Evolutionary conservation across 1,139 yeast species (phyloP), one percentile per base, ranked within the genome.

Genomic region (Lodderomyces margitis): DNA sequence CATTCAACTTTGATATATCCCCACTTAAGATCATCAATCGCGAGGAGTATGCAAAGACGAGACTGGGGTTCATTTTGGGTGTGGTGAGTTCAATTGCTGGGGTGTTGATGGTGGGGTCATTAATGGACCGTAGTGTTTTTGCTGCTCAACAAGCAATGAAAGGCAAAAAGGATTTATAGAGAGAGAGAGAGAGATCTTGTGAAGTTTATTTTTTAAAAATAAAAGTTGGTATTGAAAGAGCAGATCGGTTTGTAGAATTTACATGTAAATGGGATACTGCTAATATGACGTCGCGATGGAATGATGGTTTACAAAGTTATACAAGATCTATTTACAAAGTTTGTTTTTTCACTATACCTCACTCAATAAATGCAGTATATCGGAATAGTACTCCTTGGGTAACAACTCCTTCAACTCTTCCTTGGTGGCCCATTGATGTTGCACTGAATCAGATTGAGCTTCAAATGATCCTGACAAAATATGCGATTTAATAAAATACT

Each of bases 31-130:
- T 92, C 39, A 87, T 91, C 55, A 89, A 91, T 64, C 75, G 80
- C 41, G 95, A 92, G 60, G 82, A 80, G 50, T 85, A 82, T 52
- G 78, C 81, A 31, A 85, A 82, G 60, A 75, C 94, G 1, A 84
- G 95, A 81, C 86, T 95, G 21, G 87, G 92, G 3, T 91, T 92
- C 58, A 61, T 91, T 32, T 73, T 92, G 50, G 91, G 95, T 31
- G 87, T 87, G 36, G 78, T 92, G 52, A 84, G 96, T 47, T 87
- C 95, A 9, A 76, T 91, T 36, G 98, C 98, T 8, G 98, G 98
- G 33, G 92, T 92, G 9, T 71, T 92, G 46, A 92, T 96, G 42
- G 91, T 92, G 16, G 98, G 96, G 6, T 84, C 96, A 0, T 78
- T 91, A 36, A 64, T 91, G 38, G 98, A 92, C 61, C 76, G 91